Evolutionary conservation across 2,329 filamentous ascomycete species (phyloP).

Genomic region (Trichophyton schoenleinii): DNA sequence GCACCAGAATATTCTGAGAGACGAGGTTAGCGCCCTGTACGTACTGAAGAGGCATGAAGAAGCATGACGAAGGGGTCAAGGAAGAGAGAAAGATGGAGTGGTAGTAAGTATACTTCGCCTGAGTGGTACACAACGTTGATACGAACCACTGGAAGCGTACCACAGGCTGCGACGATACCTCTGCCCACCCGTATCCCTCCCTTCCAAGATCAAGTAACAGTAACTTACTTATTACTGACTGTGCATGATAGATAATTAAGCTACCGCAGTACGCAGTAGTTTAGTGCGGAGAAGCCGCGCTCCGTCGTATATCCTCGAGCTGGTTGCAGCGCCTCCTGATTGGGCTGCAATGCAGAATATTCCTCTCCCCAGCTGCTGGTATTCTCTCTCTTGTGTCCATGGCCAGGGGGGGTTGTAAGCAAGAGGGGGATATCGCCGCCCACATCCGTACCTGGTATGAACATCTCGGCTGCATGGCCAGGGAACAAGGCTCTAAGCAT

Average conservation of each 20-base stretch:
- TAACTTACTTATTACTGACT: neutral
- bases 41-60: neutral
- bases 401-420: neutral
- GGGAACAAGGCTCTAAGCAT: neutral
- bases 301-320: neutral
- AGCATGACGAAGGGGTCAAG: neutral
- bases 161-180: neutral
- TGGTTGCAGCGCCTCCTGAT: neutral
- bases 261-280: conserved; percentile 3
- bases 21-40: neutral
- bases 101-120: neutral
- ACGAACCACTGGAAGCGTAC: neutral
- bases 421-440: neutral
- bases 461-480: conserved; percentile 1
- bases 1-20: neutral
- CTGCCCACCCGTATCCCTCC: neutral
- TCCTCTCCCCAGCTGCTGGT: neutral
- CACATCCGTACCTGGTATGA: conserved; percentile 3
- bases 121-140: neutral
- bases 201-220: no score
- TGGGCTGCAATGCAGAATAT: conserved; percentile 1
- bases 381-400: neutral
- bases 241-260: neutral
- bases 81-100: neutral
- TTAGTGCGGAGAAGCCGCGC: conserved; percentile 3